Percentiles rank a stretch among this genome's conserved stretches.
Evolutionary conservation across 2,329 filamentous ascomycete genomes (phyloP).

Genomic region (Penicillium sp.): DNA sequence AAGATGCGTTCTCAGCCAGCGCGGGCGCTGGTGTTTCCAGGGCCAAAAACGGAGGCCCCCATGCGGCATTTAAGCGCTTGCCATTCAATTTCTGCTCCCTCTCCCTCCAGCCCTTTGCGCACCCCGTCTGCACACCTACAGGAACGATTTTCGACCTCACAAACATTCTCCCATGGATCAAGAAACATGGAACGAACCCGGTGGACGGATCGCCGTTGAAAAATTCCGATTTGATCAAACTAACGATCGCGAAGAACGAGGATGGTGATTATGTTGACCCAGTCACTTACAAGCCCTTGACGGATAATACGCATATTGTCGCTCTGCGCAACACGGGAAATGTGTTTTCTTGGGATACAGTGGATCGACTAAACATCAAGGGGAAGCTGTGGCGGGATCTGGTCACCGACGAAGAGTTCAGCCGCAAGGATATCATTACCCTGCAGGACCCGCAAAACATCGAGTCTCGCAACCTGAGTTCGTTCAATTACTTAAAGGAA

Average conservation of each 20-base stretch:
- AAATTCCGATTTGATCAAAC: slow-evolving; percentile 79
- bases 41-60: slow-evolving; percentile 50
- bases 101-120: slow-evolving; percentile 89
- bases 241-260: slow-evolving; percentile 89
- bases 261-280: slow-evolving; percentile 91
- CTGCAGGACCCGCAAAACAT: slow-evolving; percentile 94
- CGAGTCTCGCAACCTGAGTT: slow-evolving; percentile 74
- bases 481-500: slow-evolving; percentile 86
- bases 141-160: slow-evolving; percentile 95
- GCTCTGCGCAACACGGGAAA: slow-evolving; percentile 84
- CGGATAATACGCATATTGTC: slow-evolving; percentile 95
- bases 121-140: slow-evolving; percentile 84
- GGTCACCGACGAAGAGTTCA: slow-evolving; percentile 81
- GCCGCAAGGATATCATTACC: slow-evolving; percentile 88
- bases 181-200: slow-evolving; percentile 90
- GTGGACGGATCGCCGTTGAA: slow-evolving; percentile 77
- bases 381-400: slow-evolving; percentile 93
- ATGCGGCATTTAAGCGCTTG: slow-evolving; percentile 75
- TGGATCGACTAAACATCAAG: slow-evolving; percentile 94
- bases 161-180: slow-evolving; percentile 90
- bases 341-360: slow-evolving; percentile 93
- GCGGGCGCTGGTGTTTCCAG: slow-evolving; percentile 65
- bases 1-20: slow-evolving; percentile 82
- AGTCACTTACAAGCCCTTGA: slow-evolving; percentile 95
- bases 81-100: slow-evolving; percentile 98